A percentile compares a stretch with the other conserved stretches of the same genome.
Conservation (phyloP, 176 grass and related monocot genomes). For the Chrysopogon serrulatus region DNA sequence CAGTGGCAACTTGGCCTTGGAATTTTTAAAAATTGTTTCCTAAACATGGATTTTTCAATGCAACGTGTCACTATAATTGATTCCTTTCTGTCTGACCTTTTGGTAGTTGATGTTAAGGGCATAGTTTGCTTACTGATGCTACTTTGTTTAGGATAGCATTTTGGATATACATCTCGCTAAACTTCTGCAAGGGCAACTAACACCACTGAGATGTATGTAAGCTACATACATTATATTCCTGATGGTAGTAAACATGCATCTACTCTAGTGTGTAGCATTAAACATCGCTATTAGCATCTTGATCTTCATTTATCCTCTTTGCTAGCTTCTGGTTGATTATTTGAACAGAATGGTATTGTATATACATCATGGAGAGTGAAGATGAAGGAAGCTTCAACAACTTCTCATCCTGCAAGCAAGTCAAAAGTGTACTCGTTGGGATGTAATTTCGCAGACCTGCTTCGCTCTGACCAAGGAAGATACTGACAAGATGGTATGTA, state of each 20-base stretch:
- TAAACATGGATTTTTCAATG: slow-evolving; percentile 19
- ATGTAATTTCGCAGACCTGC: slow-evolving; percentile 43
- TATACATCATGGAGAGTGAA: slow-evolving; percentile 6
- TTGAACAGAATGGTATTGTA: background rate
- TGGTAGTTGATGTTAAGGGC: background rate
- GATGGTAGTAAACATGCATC: background rate
- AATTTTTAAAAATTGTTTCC: background rate
- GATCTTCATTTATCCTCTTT: background rate
- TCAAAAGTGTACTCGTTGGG: slow-evolving; percentile 46
- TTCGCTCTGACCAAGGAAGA: slow-evolving; percentile 37
- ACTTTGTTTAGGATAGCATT: slow-evolving; percentile 25
- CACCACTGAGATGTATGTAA: background rate
- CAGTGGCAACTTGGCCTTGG: slow-evolving; percentile 15
- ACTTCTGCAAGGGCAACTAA: slow-evolving; percentile 7
- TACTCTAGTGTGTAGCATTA: background rate
- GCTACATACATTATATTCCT: background rate
- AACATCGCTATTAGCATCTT: background rate
- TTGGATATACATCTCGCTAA: background rate
- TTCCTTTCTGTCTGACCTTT: slow-evolving; percentile 26
- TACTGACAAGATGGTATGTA: slow-evolving; percentile 21
- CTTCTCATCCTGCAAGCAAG: slow-evolving; percentile 35
- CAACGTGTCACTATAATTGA: background rate
- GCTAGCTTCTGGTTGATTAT: background rate
- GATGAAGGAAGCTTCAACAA: slow-evolving; percentile 44
- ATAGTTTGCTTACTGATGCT: slow-evolving; percentile 25